Conservation (phyloP, 257 asterid species). For the Gardenia jasminoides region DNA sequence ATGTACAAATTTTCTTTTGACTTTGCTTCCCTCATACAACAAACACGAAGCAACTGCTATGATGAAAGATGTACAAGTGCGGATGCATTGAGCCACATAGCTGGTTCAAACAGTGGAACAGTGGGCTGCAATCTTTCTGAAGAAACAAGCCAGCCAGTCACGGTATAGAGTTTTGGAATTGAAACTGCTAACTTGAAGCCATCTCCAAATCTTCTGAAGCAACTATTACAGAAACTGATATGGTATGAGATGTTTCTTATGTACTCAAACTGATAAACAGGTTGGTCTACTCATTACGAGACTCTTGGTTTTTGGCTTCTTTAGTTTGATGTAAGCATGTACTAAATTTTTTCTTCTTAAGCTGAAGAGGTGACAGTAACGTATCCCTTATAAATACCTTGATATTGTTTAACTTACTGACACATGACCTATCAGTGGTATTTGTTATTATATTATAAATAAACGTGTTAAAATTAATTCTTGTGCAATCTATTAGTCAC, state of each 20-base stretch:
- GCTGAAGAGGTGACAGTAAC: not conserved
- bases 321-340: not conserved
- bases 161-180: conserved; percentile 9
- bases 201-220: conserved; percentile 17
- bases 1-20: conserved; percentile 3
- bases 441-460: no score
- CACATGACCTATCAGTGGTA: no score
- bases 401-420: not conserved
- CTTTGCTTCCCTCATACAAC: conserved; percentile 13
- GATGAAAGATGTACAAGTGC: conserved; percentile 26
- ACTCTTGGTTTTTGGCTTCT: conserved; percentile 8
- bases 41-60: conserved; percentile 28
- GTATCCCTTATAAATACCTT: not conserved
- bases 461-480: no score
- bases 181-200: conserved; percentile 27
- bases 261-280: conserved; percentile 2
- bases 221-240: conserved; percentile 16
- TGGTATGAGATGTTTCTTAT: conserved; percentile 31
- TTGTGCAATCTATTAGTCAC: no score
- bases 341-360: not conserved
- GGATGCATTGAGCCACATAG: conserved; percentile 11
- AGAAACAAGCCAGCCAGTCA: conserved; percentile 16
- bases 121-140: conserved; percentile 14
- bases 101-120: conserved; percentile 19
- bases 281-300: not conserved